Percentiles rank a stretch among this genome's conserved stretches.
phyloP scores from a whole-genome alignment of 1,139 yeast species.

The Geotrichum carabidarum region DNA sequence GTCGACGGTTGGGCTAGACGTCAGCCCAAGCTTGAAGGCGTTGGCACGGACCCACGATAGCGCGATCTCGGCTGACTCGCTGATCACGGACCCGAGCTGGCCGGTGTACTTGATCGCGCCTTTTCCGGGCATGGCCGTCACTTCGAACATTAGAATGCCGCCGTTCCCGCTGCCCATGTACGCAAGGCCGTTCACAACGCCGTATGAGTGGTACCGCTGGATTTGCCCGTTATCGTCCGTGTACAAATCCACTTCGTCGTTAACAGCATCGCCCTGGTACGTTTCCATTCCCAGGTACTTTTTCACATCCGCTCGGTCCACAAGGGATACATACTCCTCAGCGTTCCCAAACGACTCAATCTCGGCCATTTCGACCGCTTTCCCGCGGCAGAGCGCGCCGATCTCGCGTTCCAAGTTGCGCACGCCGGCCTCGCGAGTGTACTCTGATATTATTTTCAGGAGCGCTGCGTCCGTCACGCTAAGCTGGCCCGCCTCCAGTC shows the following conservation, averaged over 20 bases:
- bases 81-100: conserved; percentile 71
- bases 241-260: conserved; percentile 36
- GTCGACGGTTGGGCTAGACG: conserved; percentile 37
- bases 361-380: conserved; percentile 72
- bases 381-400: conserved; percentile 70
- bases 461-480: conserved; percentile 47
- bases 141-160: conserved; percentile 73
- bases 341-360: conserved; percentile 31
- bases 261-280: conserved; percentile 37
- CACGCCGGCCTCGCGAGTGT: conserved; percentile 86
- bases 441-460: conserved; percentile 58
- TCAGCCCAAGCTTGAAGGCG: conserved; percentile 39
- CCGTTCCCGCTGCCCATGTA: conserved; percentile 91
- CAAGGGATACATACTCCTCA: conserved; percentile 21
- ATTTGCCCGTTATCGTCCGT: conserved; percentile 27
- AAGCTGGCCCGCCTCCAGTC: conserved; percentile 47
- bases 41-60: conserved; percentile 67
- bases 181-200: conserved; percentile 87
- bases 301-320: conserved; percentile 37
- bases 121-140: conserved; percentile 57
- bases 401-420: conserved; percentile 68
- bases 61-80: conserved; percentile 80
- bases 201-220: conserved; percentile 45
- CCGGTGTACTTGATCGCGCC: conserved; percentile 69
- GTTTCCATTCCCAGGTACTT: conserved; percentile 45